These are phyloP conservation scores for Eucalyptus curtisii DNA, from an alignment of 345 rosid genomes.

Conservation along the genomic window DNA sequence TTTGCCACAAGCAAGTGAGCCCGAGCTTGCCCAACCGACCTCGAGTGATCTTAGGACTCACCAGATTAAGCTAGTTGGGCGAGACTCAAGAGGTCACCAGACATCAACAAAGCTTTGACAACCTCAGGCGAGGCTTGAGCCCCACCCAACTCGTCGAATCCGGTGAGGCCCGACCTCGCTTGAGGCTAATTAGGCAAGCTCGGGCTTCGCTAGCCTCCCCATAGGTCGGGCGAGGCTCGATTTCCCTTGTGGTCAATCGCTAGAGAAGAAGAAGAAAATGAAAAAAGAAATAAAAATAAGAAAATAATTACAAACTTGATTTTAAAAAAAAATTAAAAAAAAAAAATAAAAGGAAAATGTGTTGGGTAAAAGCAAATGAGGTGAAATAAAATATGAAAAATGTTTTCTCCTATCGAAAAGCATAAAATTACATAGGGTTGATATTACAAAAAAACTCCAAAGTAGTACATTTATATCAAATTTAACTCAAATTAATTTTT, in stretches of 20 bases:
- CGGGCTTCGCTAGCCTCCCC: background rate
- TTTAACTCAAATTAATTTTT: no score
- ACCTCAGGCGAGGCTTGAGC: background rate
- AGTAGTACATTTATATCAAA: accelerated
- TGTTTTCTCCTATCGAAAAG: no score
- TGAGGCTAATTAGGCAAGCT: background rate
- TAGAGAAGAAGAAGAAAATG: background rate
- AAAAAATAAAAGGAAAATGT: background rate
- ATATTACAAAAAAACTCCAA: no score
- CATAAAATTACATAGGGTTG: no score
- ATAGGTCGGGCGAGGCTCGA: background rate
- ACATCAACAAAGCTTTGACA: background rate
- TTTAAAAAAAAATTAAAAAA: no score
- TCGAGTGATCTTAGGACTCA: background rate
- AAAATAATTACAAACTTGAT: no score
- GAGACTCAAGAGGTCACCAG: no score
- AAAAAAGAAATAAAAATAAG: no score
- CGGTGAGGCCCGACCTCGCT: accelerated
- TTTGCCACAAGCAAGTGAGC: accelerated
- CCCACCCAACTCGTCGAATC: background rate
- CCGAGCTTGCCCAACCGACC: no score
- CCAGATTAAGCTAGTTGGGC: no score
- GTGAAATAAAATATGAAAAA: background rate
- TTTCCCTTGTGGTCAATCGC: background rate
- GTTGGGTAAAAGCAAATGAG: no score